These are phyloP conservation scores for Neurospora discreta DNA, from an alignment of 495 filamentous ascomycete species.

Conservation along the genomic window DNA sequence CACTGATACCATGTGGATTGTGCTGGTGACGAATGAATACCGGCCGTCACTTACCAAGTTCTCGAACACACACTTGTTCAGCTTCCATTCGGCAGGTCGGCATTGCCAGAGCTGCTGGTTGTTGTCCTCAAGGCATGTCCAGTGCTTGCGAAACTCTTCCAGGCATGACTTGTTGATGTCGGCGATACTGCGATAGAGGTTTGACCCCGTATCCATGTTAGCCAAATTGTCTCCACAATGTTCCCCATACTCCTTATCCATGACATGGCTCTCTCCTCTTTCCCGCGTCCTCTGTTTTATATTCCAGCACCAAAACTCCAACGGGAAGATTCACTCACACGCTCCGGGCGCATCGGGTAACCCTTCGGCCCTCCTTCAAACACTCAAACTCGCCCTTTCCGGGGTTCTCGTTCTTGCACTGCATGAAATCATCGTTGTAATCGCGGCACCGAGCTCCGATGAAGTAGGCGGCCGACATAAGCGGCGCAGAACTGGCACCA, in stretches of 20 bases:
- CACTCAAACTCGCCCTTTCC: constrained; percentile 89
- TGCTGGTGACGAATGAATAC: not conserved
- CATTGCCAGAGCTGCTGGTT: constrained; percentile 96
- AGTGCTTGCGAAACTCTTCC: constrained; percentile 80
- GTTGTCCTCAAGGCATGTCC: constrained; percentile 91
- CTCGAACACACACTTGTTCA: constrained; percentile 90
- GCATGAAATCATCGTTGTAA: constrained; percentile 99
- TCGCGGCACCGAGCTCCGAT: constrained; percentile 89
- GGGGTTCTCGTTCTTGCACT: constrained; percentile 86
- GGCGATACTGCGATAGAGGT: constrained; percentile 50
- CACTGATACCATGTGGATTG: not conserved
- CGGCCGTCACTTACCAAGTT: constrained; percentile 59
- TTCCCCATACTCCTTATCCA: not conserved
- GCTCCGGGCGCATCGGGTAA: constrained; percentile 89
- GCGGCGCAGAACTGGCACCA: constrained; percentile 80
- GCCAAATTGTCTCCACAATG: not conserved
- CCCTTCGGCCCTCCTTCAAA: constrained; percentile 88
- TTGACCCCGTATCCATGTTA: not conserved
- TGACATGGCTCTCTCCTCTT: not conserved
- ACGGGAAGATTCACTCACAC: constrained; percentile 54
- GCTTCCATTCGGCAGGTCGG: constrained; percentile 60
- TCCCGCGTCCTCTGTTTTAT: not conserved
- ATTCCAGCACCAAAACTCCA: not conserved
- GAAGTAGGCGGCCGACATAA: constrained; percentile 88
- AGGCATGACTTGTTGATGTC: constrained; percentile 96